Conservation (phyloP, 306 rosid genomes). For the Pterocarpus santalinus region DNA sequence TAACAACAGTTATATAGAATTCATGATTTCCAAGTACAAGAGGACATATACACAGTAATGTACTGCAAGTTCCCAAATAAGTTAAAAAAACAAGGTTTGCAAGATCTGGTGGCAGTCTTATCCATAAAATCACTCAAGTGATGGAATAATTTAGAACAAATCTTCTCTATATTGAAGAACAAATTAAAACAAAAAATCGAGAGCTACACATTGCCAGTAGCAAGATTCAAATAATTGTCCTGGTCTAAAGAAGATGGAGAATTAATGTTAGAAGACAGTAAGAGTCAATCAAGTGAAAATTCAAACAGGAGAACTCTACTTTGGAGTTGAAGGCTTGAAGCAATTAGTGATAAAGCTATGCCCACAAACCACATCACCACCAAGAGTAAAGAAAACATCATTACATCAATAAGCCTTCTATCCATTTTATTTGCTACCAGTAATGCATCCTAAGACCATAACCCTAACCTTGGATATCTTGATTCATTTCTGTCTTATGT, state of each 20-base stretch:
- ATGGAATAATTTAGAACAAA: neutral
- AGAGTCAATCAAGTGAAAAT: conserved; percentile 7
- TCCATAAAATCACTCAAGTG: conserved; percentile 11
- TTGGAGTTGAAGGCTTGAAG: conserved; percentile 21
- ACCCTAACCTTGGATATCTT: neutral
- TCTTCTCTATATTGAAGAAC: conserved; percentile 18
- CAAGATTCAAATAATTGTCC: conserved; percentile 17
- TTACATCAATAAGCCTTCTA: neutral
- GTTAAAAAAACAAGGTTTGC: neutral
- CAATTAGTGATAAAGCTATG: conserved; percentile 15
- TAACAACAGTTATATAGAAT: conserved; percentile 37
- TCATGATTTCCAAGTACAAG: conserved; percentile 23
- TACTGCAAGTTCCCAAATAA: neutral
- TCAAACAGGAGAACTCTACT: conserved; percentile 26
- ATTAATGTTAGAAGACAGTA: conserved; percentile 16
- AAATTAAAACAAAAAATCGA: neutral
- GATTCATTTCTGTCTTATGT: neutral
- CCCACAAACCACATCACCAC: neutral
- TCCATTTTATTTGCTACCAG: neutral
- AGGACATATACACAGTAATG: neutral
- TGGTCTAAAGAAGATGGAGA: neutral
- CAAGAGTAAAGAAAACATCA: conserved; percentile 21
- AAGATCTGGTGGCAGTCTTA: neutral
- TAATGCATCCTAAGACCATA: neutral
- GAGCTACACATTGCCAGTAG: neutral